Conservation (phyloP, 306 rosid genomes). For the Quercus rubra region DNA sequence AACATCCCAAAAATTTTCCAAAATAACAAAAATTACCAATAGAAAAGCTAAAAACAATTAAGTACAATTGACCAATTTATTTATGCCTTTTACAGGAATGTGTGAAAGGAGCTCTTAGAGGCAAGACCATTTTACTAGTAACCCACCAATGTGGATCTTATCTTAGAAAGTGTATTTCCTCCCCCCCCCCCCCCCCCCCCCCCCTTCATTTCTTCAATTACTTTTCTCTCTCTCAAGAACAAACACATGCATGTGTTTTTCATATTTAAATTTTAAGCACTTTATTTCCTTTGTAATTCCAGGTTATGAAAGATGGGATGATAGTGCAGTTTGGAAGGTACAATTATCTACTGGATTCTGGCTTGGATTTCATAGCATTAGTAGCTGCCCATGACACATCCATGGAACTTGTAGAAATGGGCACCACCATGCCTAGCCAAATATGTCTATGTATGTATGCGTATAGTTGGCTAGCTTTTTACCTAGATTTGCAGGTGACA, state of each 20-base stretch:
- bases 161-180: conserved; percentile 5
- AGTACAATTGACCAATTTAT: no score
- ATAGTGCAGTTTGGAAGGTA: conserved; percentile 83
- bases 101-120: no score
- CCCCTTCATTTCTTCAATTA: not conserved
- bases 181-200: conserved; percentile 31
- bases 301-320: conserved; percentile 90
- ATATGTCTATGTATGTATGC: no score
- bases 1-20: no score
- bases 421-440: conserved; percentile 32
- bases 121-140: no score
- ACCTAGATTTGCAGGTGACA: no score
- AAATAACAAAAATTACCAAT: no score
- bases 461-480: no score
- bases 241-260: not conserved
- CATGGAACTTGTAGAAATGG: conserved; percentile 83
- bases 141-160: no score
- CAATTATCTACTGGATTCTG: conserved; percentile 50
- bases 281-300: conserved; percentile 5
- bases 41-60: no score
- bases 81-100: no score
- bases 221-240: not conserved
- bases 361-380: conserved; percentile 69
- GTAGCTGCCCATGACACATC: conserved; percentile 94
- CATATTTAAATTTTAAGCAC: not conserved